Evolutionary conservation across 2,329 filamentous ascomycete species (phyloP).

Genomic region (Sclerotinia trifoliorum): DNA sequence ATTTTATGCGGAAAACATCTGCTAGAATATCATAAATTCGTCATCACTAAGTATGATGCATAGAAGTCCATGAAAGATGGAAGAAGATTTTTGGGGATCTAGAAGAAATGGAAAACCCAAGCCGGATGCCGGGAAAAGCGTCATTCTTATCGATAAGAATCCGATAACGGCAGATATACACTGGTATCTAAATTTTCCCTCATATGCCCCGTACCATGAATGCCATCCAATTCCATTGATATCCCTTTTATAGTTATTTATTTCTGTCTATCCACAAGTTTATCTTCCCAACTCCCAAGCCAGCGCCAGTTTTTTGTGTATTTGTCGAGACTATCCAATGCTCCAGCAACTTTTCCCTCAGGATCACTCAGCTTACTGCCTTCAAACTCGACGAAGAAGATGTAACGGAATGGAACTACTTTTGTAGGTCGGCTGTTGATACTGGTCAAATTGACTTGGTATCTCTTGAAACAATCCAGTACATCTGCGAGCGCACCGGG

Average conservation of each 20-base stretch:
- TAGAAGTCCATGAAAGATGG: background rate
- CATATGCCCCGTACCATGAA: background rate
- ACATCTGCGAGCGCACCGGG: conserved; percentile 83
- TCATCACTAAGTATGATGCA: background rate
- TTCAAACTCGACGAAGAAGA: conserved; percentile 91
- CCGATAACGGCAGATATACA: conserved; percentile 13
- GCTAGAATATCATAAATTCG: conserved; percentile 6
- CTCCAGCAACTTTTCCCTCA: conserved; percentile 57
- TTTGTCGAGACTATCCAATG: conserved; percentile 56
- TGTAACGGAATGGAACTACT: conserved; percentile 76
- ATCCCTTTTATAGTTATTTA: background rate
- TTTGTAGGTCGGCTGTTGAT: conserved; percentile 85
- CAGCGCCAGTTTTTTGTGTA: conserved; percentile 65
- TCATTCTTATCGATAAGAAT: conserved; percentile 22
- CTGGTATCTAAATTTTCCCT: background rate
- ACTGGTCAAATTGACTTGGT: conserved; percentile 79
- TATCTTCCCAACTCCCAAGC: conserved; percentile 62
- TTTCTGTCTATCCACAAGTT: conserved; percentile 16
- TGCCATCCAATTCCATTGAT: conserved; percentile 2
- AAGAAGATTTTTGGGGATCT: background rate
- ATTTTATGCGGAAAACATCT: background rate
- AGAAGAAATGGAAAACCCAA: conserved; percentile 3
- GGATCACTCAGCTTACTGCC: conserved; percentile 56
- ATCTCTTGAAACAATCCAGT: conserved; percentile 72
- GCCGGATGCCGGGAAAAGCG: conserved; percentile 16